Percentiles rank a stretch among this genome's conserved stretches.
phyloP scores from a whole-genome alignment of 2,329 filamentous ascomycete genomes.

The Neurospora crassa region DNA sequence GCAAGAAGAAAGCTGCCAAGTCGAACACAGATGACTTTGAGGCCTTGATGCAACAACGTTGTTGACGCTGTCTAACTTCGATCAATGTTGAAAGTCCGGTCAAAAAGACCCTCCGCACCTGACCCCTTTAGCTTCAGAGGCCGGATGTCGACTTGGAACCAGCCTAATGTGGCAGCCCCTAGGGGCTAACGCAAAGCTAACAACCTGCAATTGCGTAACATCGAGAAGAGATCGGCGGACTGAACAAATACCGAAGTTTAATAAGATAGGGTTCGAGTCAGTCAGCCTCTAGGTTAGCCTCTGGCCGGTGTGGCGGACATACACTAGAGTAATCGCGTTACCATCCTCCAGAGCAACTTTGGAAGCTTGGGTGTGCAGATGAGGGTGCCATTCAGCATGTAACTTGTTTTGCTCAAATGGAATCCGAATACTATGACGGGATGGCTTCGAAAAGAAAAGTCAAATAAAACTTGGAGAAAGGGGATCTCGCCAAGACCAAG shows the following conservation, averaged over 20 bases:
- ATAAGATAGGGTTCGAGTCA: neutral
- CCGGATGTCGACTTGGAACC: neutral
- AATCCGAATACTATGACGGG: neutral
- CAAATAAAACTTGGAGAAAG: neutral
- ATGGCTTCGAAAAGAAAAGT: neutral
- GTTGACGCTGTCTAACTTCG: neutral
- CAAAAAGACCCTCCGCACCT: neutral
- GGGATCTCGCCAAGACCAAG: neutral
- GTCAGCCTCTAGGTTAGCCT: neutral
- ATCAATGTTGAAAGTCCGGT: neutral
- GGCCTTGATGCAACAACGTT: no score
- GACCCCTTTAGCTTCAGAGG: neutral
- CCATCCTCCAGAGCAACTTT: neutral
- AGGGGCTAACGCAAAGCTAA: neutral
- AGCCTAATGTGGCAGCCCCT: neutral
- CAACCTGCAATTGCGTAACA: neutral
- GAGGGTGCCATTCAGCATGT: neutral
- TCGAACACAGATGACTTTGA: neutral
- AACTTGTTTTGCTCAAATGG: neutral
- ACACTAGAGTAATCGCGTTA: neutral
- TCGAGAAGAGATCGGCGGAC: neutral
- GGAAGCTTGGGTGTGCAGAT: neutral
- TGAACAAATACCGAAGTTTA: neutral
- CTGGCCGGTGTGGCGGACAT: neutral
- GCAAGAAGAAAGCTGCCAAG: neutral